Evolutionary conservation across 78 protist species (phyloP), one percentile per base, ranked within the genome.

Genomic region (Bodo saltans): DNA sequence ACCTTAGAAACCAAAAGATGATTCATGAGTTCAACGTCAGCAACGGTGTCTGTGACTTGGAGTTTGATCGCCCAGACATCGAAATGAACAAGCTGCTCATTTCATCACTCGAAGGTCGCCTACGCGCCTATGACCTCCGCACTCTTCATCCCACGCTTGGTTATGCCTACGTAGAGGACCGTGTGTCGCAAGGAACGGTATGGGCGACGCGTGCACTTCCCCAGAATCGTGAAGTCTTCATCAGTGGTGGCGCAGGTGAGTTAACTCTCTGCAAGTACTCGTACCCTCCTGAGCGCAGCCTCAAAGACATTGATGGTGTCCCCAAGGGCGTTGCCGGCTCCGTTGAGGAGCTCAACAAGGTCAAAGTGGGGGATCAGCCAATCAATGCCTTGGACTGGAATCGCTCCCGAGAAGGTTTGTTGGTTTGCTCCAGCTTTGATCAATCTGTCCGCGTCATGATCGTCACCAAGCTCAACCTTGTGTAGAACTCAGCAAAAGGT

Each of bases 141-240:
- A 85, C 92, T 8, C 47, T 41, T 33, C 90, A 88, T 35, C 85
- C 78, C 8, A 47, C 41, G 34, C 38, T 68, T 0, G 93, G 93
- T 17, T 93, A 52, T 67, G 86, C 91, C 23, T 67, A 28, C 53
- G 83, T 85, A 29, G 53, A 74, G 1, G 78, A 79, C 47, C 29
- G 47, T n/a, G 75, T 25, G 30, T 4, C 30, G 11, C 21, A 3
- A 11, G 70, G 83, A 32, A 90, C 95, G 68, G 67, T 92, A 1
- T 92, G 95, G 95, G 1, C 40, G 30, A 0, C 30, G 35, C 1
- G 35, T 0, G 92, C 85, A n/a, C 83, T 93, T n/a, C 95, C 95
- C 1, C 91, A 88, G 47, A 80, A 89, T 67, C 89, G 92, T 34
- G 95, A 93, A 8, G 42, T 90, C 47, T 88, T 69, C 34, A 30